Conservation (phyloP, 257 asterid species). For the Scutellaria minor region DNA sequence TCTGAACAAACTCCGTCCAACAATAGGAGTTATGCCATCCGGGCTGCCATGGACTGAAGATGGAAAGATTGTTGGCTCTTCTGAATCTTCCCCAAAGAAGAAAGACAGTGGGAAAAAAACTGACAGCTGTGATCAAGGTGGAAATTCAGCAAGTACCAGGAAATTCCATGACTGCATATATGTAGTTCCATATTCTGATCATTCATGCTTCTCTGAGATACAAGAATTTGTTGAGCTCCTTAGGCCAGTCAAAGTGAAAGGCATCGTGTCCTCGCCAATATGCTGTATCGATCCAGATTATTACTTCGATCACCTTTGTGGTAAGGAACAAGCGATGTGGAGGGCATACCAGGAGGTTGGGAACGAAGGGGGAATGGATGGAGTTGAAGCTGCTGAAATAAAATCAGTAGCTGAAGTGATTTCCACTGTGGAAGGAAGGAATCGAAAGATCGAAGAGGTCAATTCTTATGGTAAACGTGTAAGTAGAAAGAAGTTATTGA, state of each 20-base stretch:
- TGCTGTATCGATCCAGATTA: conserved; percentile 60
- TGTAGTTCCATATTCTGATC: conserved; percentile 83
- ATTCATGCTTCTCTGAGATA: conserved; percentile 83
- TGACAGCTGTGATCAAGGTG: conserved; percentile 27
- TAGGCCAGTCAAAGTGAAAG: conserved; percentile 65
- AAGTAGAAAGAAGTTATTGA: conserved; percentile 57
- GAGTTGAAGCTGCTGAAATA: conserved; percentile 36
- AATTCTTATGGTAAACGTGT: conserved; percentile 47
- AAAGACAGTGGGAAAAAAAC: conserved; percentile 20
- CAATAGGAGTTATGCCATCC: conserved; percentile 89
- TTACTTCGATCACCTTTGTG: conserved; percentile 66
- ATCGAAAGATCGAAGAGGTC: conserved; percentile 46
- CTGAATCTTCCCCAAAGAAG: conserved; percentile 25
- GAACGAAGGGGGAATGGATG: conserved; percentile 39
- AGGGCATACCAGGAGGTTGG: conserved; percentile 47
- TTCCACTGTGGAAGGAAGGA: conserved; percentile 39
- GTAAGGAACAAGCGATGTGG: conserved; percentile 56
- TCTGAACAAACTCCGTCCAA: conserved; percentile 60
- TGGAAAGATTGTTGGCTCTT: conserved; percentile 38
- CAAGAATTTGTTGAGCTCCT: conserved; percentile 73
- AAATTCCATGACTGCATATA: conserved; percentile 51
- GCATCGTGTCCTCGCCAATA: conserved; percentile 67
- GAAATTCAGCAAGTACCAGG: conserved; percentile 34
- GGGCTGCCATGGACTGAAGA: conserved; percentile 80
- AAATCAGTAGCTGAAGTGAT: conserved; percentile 36